phyloP scores from a whole-genome alignment of 805 yeast species.

The Ogataea wickerhamii region DNA sequence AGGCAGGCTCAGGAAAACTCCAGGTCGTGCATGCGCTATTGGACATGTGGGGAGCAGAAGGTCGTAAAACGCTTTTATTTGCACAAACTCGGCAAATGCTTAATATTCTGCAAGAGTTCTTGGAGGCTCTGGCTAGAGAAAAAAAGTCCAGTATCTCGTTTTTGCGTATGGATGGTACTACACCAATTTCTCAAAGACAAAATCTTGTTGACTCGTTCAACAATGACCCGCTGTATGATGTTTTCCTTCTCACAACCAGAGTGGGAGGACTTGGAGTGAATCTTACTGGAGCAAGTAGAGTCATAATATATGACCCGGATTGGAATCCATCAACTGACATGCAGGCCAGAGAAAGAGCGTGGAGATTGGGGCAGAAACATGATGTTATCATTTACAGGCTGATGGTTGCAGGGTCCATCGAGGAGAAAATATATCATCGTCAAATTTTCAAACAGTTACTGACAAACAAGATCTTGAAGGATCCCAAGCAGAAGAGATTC shows the following conservation, averaged over 20 bases:
- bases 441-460: slow-evolving; percentile 94
- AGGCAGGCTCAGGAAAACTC: slow-evolving; percentile 81
- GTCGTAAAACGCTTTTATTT: slow-evolving; percentile 78
- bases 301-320: slow-evolving; percentile 93
- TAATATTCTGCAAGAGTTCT: slow-evolving; percentile 72
- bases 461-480: slow-evolving; percentile 89
- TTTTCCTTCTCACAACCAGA: slow-evolving; percentile 84
- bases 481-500: slow-evolving; percentile 90
- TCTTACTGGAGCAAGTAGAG: slow-evolving; percentile 91
- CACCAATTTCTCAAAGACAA: slow-evolving; percentile 76
- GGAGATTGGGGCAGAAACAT: slow-evolving; percentile 93
- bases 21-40: slow-evolving; percentile 79
- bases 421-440: slow-evolving; percentile 93
- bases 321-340: slow-evolving; percentile 98
- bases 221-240: slow-evolving; percentile 47
- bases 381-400: slow-evolving; percentile 88
- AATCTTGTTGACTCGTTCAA: slow-evolving; percentile 78
- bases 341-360: slow-evolving; percentile 95
- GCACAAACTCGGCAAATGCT: slow-evolving; percentile 94
- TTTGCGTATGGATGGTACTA: slow-evolving; percentile 92
- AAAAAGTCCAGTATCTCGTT: slow-evolving; percentile 37
- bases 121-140: slow-evolving; percentile 38
- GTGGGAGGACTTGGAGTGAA: slow-evolving; percentile 97
- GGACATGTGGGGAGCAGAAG: slow-evolving; percentile 70
- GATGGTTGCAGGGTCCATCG: slow-evolving; percentile 93